Conservation (phyloP, 805 yeast genomes). For the Candida glaebosa region DNA sequence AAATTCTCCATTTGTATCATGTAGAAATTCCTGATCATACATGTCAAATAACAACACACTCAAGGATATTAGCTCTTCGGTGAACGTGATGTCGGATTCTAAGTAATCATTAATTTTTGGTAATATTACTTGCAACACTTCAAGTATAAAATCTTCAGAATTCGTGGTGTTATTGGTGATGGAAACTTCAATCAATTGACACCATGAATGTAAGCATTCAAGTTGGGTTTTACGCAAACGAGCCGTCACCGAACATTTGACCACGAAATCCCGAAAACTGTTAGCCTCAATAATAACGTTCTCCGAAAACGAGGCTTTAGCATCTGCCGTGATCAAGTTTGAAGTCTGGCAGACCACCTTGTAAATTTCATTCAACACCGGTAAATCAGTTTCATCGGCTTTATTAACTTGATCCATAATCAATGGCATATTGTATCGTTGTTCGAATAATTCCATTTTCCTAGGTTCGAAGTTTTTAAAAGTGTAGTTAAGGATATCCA, state of each 20-base stretch:
- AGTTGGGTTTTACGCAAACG: constrained; percentile 53
- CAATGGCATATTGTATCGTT: constrained; percentile 23
- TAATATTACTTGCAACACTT: constrained; percentile 68
- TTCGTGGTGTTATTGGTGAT: constrained; percentile 52
- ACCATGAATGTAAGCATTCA: constrained; percentile 76
- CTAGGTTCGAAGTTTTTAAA: constrained; percentile 42
- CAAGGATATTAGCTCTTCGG: constrained; percentile 74
- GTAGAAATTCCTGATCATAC: constrained; percentile 39
- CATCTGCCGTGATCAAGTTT: constrained; percentile 16
- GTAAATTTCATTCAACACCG: constrained; percentile 24
- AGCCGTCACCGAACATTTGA: constrained; percentile 44
- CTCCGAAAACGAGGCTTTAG: constrained; percentile 19
- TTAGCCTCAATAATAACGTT: constrained; percentile 24
- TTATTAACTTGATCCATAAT: constrained; percentile 34
- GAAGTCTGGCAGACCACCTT: constrained; percentile 20
- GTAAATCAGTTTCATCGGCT: constrained; percentile 38
- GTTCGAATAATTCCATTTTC: constrained; percentile 25
- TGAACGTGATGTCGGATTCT: constrained; percentile 58
- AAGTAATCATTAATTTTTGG: constrained; percentile 77
- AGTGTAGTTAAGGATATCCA: constrained; percentile 67
- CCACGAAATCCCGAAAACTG: constrained; percentile 35
- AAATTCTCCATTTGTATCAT: constrained; percentile 13
- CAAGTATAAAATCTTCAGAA: constrained; percentile 63
- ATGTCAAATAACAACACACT: constrained; percentile 67
- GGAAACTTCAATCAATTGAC: constrained; percentile 68